Evolutionary conservation across 2,329 filamentous ascomycete species (phyloP), one percentile per base, ranked within the genome.

Genomic region (Hortaea werneckii): DNA sequence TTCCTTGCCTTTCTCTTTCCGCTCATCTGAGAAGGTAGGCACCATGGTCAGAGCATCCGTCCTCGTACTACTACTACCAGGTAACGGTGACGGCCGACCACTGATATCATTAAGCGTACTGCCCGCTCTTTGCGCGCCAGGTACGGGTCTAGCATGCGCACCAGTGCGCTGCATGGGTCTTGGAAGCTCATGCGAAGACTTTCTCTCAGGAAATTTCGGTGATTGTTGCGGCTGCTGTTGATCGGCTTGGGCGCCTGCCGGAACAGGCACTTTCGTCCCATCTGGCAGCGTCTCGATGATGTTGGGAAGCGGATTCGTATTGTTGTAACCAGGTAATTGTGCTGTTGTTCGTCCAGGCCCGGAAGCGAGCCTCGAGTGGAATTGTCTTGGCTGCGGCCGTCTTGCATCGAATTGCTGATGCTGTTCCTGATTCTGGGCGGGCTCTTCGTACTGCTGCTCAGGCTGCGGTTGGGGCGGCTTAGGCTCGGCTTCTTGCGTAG

Each of bases 11-110:
- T 74, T 58, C 63, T 80, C 84, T 27, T 92, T 85, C n/a, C 32
- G 32, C 32, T 35, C 32, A 47, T 89, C 85, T 2, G 70, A 70
- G 39, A 85, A 70, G 0, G 83, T 90, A 0, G 88, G 86, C 43
- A 92, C 88, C 54, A 88, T 83, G 0, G 86, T 87, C 10, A 94
- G 70, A 41, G 75, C 80, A 63, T 92, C 87, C 1, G 86, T 90
- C 40, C 85, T 78, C 6, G 77, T 82, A 46, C 73, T 78, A 45
- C 62, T 61, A 42, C 80, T 81, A 9, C 83, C 83, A 20, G 84
- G 81, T 2, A 90, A 67, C 28, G 79, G 72, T n/a, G 85, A 79
- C 3, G 83, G 78, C 49, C 77, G 75, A 29, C 77, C 77, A 7
- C 76, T 72, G 52, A 85, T 75, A 29, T 89, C 83, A 53, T 80